Base-by-base conservation (phyloP, 208 protist genomes). In the Crithidia mellificae region DNA sequence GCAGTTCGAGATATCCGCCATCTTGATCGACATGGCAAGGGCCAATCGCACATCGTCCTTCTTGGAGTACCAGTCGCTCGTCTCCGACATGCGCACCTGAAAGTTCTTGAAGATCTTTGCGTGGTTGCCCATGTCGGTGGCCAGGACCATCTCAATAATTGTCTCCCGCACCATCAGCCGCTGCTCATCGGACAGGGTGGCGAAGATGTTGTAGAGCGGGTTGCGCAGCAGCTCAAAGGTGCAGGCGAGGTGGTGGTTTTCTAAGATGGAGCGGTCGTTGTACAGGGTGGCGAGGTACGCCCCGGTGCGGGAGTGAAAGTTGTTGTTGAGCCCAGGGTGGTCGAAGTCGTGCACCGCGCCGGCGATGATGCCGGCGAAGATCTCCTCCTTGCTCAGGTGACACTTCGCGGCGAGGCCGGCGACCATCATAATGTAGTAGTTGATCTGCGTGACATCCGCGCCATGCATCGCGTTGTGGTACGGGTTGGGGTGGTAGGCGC, bases 251-350 rank as follows among this genome's bases (percentile, higher is more conserved):
- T 99, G 97, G 65, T 98, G 92, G 70, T 97, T 98, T 56, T 99
- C 97, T 43, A 99, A 76, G 25, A 98, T 96, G 22, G 90, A 94
- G 29, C 85, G 74, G 68, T 98, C 94, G 75, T 98, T 98, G 80
- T 98, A 98, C 8, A 97, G 76, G n/a, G 90, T 87, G 36, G 96
- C 95, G 29, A 98, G 77, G 61, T 90, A 88, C 9, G 93, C 80
- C 57, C 88, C 75, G 8, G 95, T 96, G 63, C 92, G 93, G n/a
- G 96, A 80, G 72, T 98, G 91, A 73, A 98, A 99, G 70, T 92
- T 94, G 78, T 99, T 99, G 81, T 98, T 98, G 29, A 98, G 64
- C 27, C 98, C 98, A 1, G 96, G 96, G 75, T 99, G 98, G 64
- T 98, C 95, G 72, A 96, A 92, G 86, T 99, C 98, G 81, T 99